Base-by-base conservation (phyloP, 116 monocot species). In the Posidonia oceanica region DNA sequence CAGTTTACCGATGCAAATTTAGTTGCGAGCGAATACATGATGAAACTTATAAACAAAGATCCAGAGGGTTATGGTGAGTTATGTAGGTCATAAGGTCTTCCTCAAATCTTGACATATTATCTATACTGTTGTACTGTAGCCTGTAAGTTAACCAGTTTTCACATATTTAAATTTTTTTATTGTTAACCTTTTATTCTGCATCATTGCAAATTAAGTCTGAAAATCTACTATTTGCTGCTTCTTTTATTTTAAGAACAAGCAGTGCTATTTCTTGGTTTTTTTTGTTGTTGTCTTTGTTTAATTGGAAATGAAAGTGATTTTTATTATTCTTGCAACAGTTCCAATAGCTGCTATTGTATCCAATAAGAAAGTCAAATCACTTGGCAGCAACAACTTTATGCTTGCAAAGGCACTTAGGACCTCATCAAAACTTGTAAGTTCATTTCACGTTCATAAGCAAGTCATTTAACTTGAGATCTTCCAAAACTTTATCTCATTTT, bases 11-110 rank as follows among this genome's bases (percentile, higher is more conserved):
- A 87, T 74, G 72, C 85, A 18, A 89, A 87, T 71, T 78, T 89
- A 72, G 76, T 80, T 48, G 75, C 81, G 6, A 94, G 75, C 76
- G 93, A 94, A 68, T 82, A 84, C 70, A 66, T 88, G 42, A 75
- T 81, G 82, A 93, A 86, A 78, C 75, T 88, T 61, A 86, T 84
- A 74, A 88, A 60, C 79, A 93, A 93, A 84, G 88, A 93, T 69
- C 79, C 89, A 6, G 86, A 84, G 73, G 88, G 93, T 14, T 93
- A 80, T 63, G 93, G 93, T 93, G 68, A 71, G 77, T 41, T 2
- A 10, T 5, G 36, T 71, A 14, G 15, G 18, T 64, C 3, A 38
- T 0, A 8, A 17, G n/a, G 40, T 39, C 39, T 42, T 7, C n/a
- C 48, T 7, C 12, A 29, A 48, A 10, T 7, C 48, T 7, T 48